Evolutionary conservation across 176 grass and related monocot genomes (phyloP).

Genomic region (Musa troglodytarum): DNA sequence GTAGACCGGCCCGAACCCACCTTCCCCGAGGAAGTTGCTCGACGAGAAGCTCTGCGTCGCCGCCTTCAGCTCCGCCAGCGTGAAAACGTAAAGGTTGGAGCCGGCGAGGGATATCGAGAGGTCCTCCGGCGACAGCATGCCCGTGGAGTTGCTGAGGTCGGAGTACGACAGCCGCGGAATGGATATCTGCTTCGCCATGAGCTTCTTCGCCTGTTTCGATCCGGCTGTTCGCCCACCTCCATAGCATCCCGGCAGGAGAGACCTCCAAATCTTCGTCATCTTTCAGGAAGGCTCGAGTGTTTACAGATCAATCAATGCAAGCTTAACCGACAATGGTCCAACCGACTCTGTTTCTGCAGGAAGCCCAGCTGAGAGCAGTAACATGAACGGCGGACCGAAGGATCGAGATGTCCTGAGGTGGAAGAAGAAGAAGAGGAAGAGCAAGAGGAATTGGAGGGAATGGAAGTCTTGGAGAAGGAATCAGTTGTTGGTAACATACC

Average conservation of each 20-base stretch:
- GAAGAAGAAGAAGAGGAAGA: neutral
- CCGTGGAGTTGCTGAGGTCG: conserved; percentile 46
- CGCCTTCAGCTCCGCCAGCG: conserved; percentile 31
- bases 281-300: too few species aligned
- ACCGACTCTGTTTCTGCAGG: too few species aligned
- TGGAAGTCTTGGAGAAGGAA: too few species aligned
- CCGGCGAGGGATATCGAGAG: conserved; percentile 60
- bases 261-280: conserved; percentile 9
- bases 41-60: conserved; percentile 41
- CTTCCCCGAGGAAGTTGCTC: conserved; percentile 70
- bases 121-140: conserved; percentile 30
- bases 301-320: too few species aligned
- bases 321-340: too few species aligned
- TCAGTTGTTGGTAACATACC: neutral
- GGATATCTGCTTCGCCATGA: neutral
- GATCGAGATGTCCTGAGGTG: too few species aligned
- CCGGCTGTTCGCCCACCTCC: neutral
- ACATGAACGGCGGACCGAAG: too few species aligned
- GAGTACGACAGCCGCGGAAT: conserved; percentile 42
- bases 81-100: conserved; percentile 62
- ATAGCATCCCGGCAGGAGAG: conserved; percentile 12
- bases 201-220: neutral
- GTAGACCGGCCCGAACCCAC: conserved; percentile 64
- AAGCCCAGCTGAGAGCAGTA: too few species aligned
- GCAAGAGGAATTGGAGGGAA: neutral